Base-by-base conservation (phyloP, 176 grass and related monocot genomes). In the Lolium rigidum region DNA sequence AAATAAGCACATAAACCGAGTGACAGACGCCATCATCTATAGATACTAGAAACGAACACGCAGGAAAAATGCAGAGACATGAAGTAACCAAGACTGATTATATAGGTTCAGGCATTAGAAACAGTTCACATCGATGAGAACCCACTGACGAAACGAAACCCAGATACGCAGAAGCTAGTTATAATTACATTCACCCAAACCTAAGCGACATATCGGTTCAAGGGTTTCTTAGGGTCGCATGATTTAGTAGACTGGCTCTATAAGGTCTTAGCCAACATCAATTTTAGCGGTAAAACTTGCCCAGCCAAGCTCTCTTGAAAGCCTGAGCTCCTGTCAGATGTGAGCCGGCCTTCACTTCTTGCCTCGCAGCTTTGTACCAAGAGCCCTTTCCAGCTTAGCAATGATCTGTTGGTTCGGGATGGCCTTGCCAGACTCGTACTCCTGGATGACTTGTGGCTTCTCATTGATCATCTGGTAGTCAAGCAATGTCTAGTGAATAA, bases 371-470 rank as follows among this genome's bases (percentile, higher is more conserved):
- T 76, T 76, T 11, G 49, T 37, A 28, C 74, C 74, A 55, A 76
- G 74, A 55, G 25, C 74, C 49, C 74, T 55, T 76, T 76, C 74
- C 74, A 76, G 74, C 74, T 76, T 76, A 49, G 15, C 49, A 49
- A 76, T 76, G 74, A 76, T 76, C 74, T 76, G 49, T 76, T 76
- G 74, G 74, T 76, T 76, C 9, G 74, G 74, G 74, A 76, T 76
- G 10, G 49, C 74, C 49, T 76, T 76, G 49, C 74, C 74, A 37
- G 74, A 76, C 74, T 76, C 74, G 9, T 76, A 76, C 74, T 76
- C 74, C 49, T 76, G 74, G 74, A 76, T 76, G 49, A 76, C 49
- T 76, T 76, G 74, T 9, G 74, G 74, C 74, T 76, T 76, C 74
- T 76, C 48, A 9, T 55, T 76, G 74, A 76, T 76, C 49, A 76